Evolutionary conservation across 2,329 filamentous ascomycete genomes (phyloP).

Genomic region (Xylariales sp.): DNA sequence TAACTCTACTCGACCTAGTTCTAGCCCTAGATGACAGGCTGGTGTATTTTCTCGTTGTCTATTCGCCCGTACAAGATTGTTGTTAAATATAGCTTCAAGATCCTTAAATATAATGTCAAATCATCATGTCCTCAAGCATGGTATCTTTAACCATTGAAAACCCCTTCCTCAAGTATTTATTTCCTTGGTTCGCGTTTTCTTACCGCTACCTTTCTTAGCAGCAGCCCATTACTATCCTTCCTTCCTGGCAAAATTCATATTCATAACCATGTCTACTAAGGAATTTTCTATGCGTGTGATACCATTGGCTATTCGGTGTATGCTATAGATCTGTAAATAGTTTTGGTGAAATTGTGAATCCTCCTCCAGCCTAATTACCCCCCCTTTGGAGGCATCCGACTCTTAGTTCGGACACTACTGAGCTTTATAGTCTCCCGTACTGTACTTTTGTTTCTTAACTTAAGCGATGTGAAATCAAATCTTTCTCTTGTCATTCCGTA

Average conservation of each 20-base stretch:
- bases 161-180: not conserved
- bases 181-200: slow-evolving; percentile 12
- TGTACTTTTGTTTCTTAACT: not conserved
- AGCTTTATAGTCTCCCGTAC: not conserved
- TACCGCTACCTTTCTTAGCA: not conserved
- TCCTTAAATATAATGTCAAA: slow-evolving; percentile 20
- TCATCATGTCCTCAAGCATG: slow-evolving; percentile 12
- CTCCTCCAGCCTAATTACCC: not conserved
- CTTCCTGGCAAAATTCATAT: not conserved
- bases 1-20: slow-evolving; percentile 26
- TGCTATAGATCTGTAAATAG: not conserved
- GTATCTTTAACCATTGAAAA: not conserved
- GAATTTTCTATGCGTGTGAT: not conserved
- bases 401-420: not conserved
- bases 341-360: slow-evolving; percentile 3
- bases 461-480: slow-evolving; percentile 25
- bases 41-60: not conserved
- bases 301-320: not conserved
- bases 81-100: slow-evolving; percentile 33
- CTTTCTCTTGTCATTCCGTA: slow-evolving; percentile 16
- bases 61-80: slow-evolving; percentile 21
- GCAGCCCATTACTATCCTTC: slow-evolving; percentile 14
- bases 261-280: not conserved
- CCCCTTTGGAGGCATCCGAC: not conserved
- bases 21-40: slow-evolving; percentile 14